Evolutionary conservation across 2,329 filamentous ascomycete species (phyloP), one percentile per base, ranked within the genome.

Genomic region (Cladosporium sp.): DNA sequence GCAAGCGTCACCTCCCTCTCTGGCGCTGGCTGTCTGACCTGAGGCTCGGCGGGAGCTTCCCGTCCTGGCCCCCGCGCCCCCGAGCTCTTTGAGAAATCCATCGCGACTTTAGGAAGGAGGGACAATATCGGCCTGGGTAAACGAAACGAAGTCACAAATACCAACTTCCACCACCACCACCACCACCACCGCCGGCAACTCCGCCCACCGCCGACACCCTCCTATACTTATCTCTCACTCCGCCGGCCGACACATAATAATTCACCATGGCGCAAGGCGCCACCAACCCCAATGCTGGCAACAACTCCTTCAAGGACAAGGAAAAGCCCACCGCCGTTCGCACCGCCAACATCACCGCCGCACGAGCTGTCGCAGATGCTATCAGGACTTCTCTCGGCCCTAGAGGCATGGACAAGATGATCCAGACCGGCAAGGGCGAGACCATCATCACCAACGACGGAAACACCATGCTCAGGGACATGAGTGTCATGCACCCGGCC

Each of bases 381-480:
- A 95, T 99, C 70, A 82, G 93, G 78, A 97, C 92, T 70, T 97
- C 93, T 56, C 80, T 99, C 61, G 93, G 93, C 58, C 93, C 93
- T 59, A 85, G 93, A 72, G 93, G 93, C 68, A 96, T 96, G 91
- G 91, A 96, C 77, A 96, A 96, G 79, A 96, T 96, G 91, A 97
- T 99, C 64, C 88, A 95, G 78, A 95, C 87, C 54, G 88, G 90
- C 69, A 96, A 89, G 76, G 93, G 92, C 74, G 89, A 95, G 73
- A 96, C 91, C 52, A 93, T 97, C 71, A 99, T 99, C 75, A 99
- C 93, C 67, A 99, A 99, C 78, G 93, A 99, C 74, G 93, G 93
- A 70, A 95, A 95, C 77, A 99, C 93, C 52, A 99, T 99, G 92
- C 77, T 99, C 67, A 95, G 88, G 76, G 92, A 92, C 78, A 97